These are phyloP conservation scores for Monilinia fructigena DNA, from an alignment of 2,329 filamentous ascomycete genomes.

Conservation along the genomic window DNA sequence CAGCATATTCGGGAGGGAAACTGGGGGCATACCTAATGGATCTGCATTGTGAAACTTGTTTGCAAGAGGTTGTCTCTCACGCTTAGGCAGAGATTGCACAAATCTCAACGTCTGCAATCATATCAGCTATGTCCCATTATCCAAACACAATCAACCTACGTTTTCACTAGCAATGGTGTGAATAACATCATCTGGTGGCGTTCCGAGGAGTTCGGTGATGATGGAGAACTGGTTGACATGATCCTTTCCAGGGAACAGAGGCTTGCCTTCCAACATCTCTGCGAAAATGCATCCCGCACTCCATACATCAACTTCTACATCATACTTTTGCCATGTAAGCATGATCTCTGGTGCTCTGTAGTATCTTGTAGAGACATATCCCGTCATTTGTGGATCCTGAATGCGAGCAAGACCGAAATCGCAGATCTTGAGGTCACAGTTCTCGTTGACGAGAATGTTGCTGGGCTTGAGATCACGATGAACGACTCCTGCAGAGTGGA, in stretches of 20 bases:
- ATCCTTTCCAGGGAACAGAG: slow-evolving; percentile 96
- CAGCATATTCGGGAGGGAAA: slow-evolving; percentile 12
- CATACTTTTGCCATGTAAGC: slow-evolving; percentile 99
- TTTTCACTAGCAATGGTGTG: slow-evolving; percentile 98
- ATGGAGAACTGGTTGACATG: slow-evolving; percentile 99
- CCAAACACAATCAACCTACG: slow-evolving; percentile 51
- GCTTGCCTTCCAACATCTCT: slow-evolving; percentile 98
- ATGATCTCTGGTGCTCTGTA: slow-evolving; percentile 99
- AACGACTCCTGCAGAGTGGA: slow-evolving; percentile 96
- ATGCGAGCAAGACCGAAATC: slow-evolving; percentile 97
- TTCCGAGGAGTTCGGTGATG: slow-evolving; percentile 95
- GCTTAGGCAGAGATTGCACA: slow-evolving; percentile 93
- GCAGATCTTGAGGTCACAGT: slow-evolving; percentile 99
- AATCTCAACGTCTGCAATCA: slow-evolving; percentile 78
- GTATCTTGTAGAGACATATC: slow-evolving; percentile 97
- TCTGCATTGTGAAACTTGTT: slow-evolving; percentile 97
- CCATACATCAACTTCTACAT: slow-evolving; percentile 99
- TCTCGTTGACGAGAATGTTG: slow-evolving; percentile 99
- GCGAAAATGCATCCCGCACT: slow-evolving; percentile 98
- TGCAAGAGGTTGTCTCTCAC: slow-evolving; percentile 80
- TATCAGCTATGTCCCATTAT: slow-evolving; percentile 34
- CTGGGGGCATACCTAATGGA: slow-evolving; percentile 64
- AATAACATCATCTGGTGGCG: slow-evolving; percentile 96
- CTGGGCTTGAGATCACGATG: slow-evolving; percentile 97
- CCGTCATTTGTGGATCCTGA: slow-evolving; percentile 99